Conservation (phyloP, 1,284 basidiomycete species). For the Ustilago sp. region DNA sequence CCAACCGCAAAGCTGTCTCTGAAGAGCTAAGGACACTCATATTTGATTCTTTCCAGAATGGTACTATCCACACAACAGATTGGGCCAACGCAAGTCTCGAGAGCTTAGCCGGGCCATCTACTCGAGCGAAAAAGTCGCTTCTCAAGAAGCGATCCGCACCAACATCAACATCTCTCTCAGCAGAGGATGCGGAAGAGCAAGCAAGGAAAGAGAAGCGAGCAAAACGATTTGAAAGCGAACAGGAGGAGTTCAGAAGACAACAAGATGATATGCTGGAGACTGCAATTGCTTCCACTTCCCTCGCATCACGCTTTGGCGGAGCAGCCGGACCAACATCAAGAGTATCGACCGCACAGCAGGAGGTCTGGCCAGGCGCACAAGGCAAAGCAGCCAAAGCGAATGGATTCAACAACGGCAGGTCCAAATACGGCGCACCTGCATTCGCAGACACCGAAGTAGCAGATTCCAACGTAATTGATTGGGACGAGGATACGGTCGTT, state of each 20-base stretch:
- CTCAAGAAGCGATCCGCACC: slow-evolving; percentile 46
- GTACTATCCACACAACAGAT: slow-evolving; percentile 87
- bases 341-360: slow-evolving; percentile 8
- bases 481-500: slow-evolving; percentile 95
- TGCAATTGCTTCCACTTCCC: slow-evolving; percentile 51
- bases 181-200: slow-evolving; percentile 50
- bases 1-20: slow-evolving; percentile 70
- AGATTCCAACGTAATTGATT: slow-evolving; percentile 82
- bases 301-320: slow-evolving; percentile 52
- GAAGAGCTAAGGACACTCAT: slow-evolving; percentile 71
- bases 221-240: slow-evolving; percentile 65
- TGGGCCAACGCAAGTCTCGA: slow-evolving; percentile 84
- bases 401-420: slow-evolving; percentile 14
- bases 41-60: slow-evolving; percentile 72
- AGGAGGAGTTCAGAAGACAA: slow-evolving; percentile 53
- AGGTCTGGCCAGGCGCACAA: slow-evolving; percentile 33
- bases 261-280: slow-evolving; percentile 52
- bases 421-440: slow-evolving; percentile 18
- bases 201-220: slow-evolving; percentile 65
- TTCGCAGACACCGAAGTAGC: slow-evolving; percentile 44
- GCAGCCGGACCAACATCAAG: neutral
- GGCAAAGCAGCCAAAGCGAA: slow-evolving; percentile 1
- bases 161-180: slow-evolving; percentile 1
- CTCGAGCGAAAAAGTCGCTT: slow-evolving; percentile 23
- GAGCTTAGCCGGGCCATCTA: slow-evolving; percentile 73